phyloP scores from a whole-genome alignment of 2,329 filamentous ascomycete species.

The Penicillium sp. region DNA sequence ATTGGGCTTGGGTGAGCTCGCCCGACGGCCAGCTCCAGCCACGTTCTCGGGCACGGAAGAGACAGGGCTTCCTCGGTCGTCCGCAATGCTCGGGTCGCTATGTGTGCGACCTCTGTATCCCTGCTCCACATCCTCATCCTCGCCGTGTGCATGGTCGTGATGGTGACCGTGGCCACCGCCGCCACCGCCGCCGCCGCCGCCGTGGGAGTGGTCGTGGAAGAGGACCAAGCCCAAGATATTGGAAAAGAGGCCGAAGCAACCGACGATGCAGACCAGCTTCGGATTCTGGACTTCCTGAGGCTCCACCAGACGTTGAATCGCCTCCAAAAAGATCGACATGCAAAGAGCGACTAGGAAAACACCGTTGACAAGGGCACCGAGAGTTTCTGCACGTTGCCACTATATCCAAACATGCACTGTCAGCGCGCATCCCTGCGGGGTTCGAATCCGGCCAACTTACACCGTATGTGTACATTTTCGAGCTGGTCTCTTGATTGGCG shows the following conservation, averaged over 20 bases:
- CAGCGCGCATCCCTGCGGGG: constrained; percentile 6
- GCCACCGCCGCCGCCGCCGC: constrained; percentile 44
- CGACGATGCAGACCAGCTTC: constrained; percentile 82
- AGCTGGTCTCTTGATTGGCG: constrained; percentile 71
- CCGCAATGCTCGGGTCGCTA: constrained; percentile 41
- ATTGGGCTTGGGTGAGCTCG: constrained; percentile 23
- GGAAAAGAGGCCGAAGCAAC: constrained; percentile 75
- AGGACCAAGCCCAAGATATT: constrained; percentile 86
- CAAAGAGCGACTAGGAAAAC: constrained; percentile 96
- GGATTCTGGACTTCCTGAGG: constrained; percentile 83
- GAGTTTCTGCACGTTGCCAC: constrained; percentile 96
- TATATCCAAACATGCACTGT: constrained; percentile 33
- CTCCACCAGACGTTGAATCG: constrained; percentile 84
- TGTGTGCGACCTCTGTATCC: constrained; percentile 37
- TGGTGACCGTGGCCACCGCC: constrained; percentile 49
- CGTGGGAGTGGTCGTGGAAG: constrained; percentile 89
- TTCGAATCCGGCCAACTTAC: constrained; percentile 49
- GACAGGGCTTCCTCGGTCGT: constrained; percentile 56
- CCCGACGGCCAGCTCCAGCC: constrained; percentile 49
- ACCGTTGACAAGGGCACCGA: constrained; percentile 93
- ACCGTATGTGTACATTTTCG: constrained; percentile 92
- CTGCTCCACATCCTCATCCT: constrained; percentile 47
- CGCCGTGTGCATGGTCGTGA: constrained; percentile 49
- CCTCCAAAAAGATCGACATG: constrained; percentile 93
- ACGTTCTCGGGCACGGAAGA: constrained; percentile 62